Evolutionary conservation across 2,329 filamentous ascomycete genomes (phyloP).

Genomic region (Neoscytalidium dimidiatum): DNA sequence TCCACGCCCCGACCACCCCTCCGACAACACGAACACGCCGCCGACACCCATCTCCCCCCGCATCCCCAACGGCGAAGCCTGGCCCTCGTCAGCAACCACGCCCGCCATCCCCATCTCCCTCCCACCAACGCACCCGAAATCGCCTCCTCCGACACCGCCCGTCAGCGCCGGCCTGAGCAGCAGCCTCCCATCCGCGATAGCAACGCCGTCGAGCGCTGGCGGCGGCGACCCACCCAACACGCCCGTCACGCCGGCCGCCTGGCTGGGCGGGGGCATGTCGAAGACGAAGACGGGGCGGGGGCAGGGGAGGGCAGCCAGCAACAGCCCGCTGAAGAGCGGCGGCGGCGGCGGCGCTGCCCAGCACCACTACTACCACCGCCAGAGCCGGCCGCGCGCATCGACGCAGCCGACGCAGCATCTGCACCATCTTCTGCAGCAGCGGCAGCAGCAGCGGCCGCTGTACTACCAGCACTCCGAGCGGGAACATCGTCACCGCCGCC

Average conservation of each 20-base stretch:
- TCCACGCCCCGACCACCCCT: not conserved
- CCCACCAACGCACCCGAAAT: not conserved
- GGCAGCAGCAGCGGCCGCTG: not conserved
- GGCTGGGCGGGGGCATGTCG: not conserved
- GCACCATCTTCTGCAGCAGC: not conserved
- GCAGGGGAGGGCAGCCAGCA: not conserved
- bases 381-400: not conserved
- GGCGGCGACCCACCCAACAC: conserved; percentile 2
- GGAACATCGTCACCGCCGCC: no score
- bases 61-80: not conserved
- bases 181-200: not conserved
- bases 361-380: not conserved
- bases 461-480: no score
- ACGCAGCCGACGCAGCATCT: not conserved
- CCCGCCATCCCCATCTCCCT: no score
- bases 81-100: not conserved
- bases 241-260: conserved; percentile 1
- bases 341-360: not conserved
- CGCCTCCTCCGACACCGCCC: conserved; percentile 3
- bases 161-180: conserved; percentile 4
- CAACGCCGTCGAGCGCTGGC: not conserved
- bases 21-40: not conserved
- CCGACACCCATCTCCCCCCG: conserved; percentile 3
- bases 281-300: not conserved
- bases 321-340: not conserved